phyloP scores from a whole-genome alignment of 2,329 filamentous ascomycete genomes.

The Aureobasidium leucospermi region DNA sequence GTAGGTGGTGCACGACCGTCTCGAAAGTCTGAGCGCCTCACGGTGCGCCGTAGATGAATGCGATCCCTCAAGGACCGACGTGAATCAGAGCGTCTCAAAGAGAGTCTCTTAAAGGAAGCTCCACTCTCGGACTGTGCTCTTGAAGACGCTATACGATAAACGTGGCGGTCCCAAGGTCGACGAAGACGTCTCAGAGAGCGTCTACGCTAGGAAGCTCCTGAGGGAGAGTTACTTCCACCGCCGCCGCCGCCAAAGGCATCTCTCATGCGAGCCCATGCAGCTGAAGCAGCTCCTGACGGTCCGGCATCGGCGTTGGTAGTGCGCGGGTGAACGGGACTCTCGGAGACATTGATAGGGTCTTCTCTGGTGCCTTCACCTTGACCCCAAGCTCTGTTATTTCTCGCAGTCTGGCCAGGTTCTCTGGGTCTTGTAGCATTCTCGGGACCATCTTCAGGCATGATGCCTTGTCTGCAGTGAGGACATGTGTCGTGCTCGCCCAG shows the following conservation, averaged over 20 bases:
- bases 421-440: conserved; percentile 19
- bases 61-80: background rate
- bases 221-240: background rate
- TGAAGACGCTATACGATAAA: background rate
- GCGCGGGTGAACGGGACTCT: conserved; percentile 17
- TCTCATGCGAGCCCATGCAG: conserved; percentile 27
- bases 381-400: conserved; percentile 21
- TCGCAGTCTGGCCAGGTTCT: conserved; percentile 23
- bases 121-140: background rate
- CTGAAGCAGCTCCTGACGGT: conserved; percentile 14
- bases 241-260: conserved; percentile 23
- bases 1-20: background rate
- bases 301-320: background rate
- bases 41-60: background rate
- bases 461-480: conserved; percentile 63
- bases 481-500: conserved; percentile 87
- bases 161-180: background rate
- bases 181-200: conserved; percentile 1
- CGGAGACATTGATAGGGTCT: conserved; percentile 19
- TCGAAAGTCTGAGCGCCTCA: background rate
- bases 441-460: conserved; percentile 31
- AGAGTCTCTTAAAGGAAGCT: background rate
- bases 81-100: background rate
- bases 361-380: conserved; percentile 18
- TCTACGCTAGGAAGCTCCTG: conserved; percentile 7